phyloP scores from a whole-genome alignment of 2,329 filamentous ascomycete species.

The Phaeosphaeria sp. region DNA sequence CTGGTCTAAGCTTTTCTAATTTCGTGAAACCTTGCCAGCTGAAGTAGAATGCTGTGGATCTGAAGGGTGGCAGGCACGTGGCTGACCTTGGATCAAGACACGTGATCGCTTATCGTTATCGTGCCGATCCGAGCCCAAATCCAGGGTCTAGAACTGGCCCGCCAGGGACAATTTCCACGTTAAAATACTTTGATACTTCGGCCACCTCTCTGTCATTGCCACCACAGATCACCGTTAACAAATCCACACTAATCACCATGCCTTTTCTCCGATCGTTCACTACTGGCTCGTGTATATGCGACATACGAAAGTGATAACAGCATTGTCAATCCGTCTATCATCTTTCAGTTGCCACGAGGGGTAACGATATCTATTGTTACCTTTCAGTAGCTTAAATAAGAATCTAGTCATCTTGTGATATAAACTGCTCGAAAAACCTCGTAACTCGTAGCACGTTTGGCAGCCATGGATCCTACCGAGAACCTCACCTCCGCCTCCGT shows the following conservation, averaged over 20 bases:
- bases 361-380: not conserved
- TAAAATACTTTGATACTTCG: not conserved
- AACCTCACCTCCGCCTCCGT: conserved; percentile 14
- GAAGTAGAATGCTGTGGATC: not conserved
- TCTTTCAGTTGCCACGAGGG: not conserved
- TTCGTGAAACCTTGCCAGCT: no score
- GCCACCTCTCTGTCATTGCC: conserved; percentile 5
- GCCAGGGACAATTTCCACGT: conserved; percentile 4
- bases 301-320: conserved; percentile 40
- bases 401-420: not conserved
- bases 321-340: not conserved
- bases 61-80: not conserved
- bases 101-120: conserved; percentile 13
- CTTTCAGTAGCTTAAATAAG: not conserved
- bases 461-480: conserved; percentile 8
- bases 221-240: not conserved
- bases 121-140: conserved; percentile 1
- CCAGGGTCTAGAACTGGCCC: conserved; percentile 8
- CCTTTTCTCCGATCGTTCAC: conserved; percentile 34
- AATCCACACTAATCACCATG: conserved; percentile 24
- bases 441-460: not conserved
- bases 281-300: conserved; percentile 34
- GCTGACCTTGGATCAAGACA: not conserved
- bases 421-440: not conserved
- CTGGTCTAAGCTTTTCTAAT: no score